Base-by-base conservation (phyloP, 192 early-diverging fungal species). In the Gigaspora rosea region DNA sequence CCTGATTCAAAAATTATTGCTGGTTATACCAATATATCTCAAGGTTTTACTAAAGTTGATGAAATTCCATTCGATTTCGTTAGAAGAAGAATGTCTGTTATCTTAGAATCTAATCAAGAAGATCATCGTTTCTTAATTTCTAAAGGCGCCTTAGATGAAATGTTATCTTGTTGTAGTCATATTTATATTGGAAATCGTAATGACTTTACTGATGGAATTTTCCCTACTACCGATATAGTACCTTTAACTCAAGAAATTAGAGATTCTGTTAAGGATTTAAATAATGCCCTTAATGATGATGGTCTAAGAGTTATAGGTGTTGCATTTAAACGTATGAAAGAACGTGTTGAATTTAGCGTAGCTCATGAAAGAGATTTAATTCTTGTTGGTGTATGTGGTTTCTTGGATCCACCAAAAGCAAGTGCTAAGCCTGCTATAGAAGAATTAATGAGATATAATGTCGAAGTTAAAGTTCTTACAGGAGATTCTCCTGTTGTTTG, bases 1-100 rank as follows among this genome's bases (percentile, higher is more conserved):
- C 68, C 68, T 52, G 33, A 56, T 4, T 56, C 54, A 15, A 15
- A 69, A 71, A 72, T 49, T 0, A 52, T 71, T 20, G 77, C 73
- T n/a, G 81, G 72, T 41, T 7, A 41, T 10, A 77, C 74, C 13
- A 52, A 71, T 5, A 69, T 82, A 16, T 35, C 63, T 1, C 56
- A 61, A 22, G 48, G 75, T 0, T 86, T 80, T 52, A 10, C 62
- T 4, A 79, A 80, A 52, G 22, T 86, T 11, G 87, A 85, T 47
- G 87, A 88, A 73, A 82, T 88, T 36, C 85, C 87, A 4, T 88
- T 88, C 69, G 87, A 88, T 46, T 88, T 88, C 58, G 80, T 82
- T 8, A 85, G 85, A 35, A 84, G 87, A 8, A 78, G 86, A 72
- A 76, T 88, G 75, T 84, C 87, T 27, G 85, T 88, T 6, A 79